Percentiles rank a stretch among this genome's conserved stretches.
phyloP scores from a whole-genome alignment of 78 protist genomes.

The Dictyostelium firmibasis region DNA sequence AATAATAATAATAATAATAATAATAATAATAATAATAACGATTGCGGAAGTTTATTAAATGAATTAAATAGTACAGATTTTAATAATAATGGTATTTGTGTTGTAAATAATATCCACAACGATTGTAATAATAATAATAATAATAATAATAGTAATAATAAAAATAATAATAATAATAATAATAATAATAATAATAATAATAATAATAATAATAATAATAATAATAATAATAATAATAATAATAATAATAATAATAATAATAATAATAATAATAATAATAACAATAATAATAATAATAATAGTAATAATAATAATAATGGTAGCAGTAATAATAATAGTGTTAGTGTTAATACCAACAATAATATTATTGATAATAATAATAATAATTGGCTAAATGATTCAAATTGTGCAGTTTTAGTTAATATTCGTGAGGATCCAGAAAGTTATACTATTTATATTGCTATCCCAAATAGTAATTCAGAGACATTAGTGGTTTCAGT shows the following conservation, averaged over 20 bases:
- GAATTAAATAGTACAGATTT: background rate
- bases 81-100: background rate
- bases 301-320: background rate
- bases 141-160: no score
- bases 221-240: background rate
- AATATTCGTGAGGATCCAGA: constrained; percentile 52
- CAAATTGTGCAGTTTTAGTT: constrained; percentile 31
- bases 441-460: constrained; percentile 44
- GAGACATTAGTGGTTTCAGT: constrained; percentile 42
- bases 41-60: background rate
- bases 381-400: background rate
- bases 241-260: background rate
- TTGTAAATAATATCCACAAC: background rate
- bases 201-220: no score
- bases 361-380: background rate
- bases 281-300: background rate
- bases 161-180: no score
- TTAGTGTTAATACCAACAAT: background rate
- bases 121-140: background rate
- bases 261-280: no score
- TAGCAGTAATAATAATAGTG: no score
- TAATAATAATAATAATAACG: background rate
- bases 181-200: no score
- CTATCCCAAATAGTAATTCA: constrained; percentile 47
- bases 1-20: background rate